These are phyloP conservation scores for Suhomyces xylopsoci DNA, from an alignment of 805 yeast species.

Conservation along the genomic window DNA sequence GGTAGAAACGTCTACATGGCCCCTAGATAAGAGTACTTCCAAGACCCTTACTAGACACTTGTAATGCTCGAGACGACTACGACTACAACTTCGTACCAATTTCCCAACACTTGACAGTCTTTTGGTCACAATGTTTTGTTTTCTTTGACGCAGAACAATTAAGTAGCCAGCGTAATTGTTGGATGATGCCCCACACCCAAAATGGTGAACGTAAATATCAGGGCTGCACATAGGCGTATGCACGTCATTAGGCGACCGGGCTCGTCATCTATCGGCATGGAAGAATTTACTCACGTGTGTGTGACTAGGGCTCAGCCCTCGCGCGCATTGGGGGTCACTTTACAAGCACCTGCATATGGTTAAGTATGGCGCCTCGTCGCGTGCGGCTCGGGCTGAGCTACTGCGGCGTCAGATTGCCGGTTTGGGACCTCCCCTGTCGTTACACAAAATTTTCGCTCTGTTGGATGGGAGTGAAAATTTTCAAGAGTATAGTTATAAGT, in stretches of 20 bases:
- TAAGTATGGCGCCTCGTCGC: neutral
- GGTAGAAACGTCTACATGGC: neutral
- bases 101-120: neutral
- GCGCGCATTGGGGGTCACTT: neutral
- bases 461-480: slow-evolving; percentile 6
- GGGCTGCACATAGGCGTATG: neutral
- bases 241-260: neutral
- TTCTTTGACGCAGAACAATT: neutral
- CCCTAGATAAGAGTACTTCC: neutral
- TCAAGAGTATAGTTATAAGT: slow-evolving; percentile 1
- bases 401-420: neutral
- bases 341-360: neutral
- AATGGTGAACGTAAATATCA: neutral
- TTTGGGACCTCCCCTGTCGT: neutral
- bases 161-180: neutral
- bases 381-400: neutral
- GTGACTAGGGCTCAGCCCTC: slow-evolving; percentile 7
- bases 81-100: too few relatives aligned
- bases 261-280: neutral
- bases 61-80: too few relatives aligned
- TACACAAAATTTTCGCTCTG: slow-evolving; percentile 1
- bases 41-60: neutral
- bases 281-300: slow-evolving; percentile 2
- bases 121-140: slow-evolving; percentile 1
- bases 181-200: neutral